Evolutionary conservation across 208 protist species (phyloP).

Genomic region (Kentomonas sorsogonicus): DNA sequence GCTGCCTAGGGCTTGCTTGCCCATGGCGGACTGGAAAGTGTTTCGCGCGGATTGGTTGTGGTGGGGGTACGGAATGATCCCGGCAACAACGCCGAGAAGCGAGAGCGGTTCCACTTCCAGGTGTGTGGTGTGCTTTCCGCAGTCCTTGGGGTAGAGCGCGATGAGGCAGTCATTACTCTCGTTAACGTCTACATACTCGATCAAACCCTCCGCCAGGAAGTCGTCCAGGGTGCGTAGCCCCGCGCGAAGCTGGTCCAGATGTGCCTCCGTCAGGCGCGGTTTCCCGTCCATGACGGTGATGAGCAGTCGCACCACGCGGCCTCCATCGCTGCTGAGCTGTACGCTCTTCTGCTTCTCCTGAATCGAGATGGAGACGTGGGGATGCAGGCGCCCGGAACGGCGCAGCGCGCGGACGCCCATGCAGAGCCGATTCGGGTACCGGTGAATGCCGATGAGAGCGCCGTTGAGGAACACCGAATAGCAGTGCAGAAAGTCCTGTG

Average conservation of each 20-base stretch:
- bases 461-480: conserved; percentile 85
- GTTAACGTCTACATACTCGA: conserved; percentile 99
- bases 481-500: conserved; percentile 61
- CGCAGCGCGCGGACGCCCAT: conserved; percentile 65
- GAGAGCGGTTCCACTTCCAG: conserved; percentile 90
- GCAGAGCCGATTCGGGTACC: conserved; percentile 74
- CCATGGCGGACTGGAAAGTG: conserved; percentile 99
- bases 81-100: conserved; percentile 89
- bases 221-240: conserved; percentile 75
- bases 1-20: conserved; percentile 98
- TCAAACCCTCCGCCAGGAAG: conserved; percentile 87
- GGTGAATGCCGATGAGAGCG: conserved; percentile 81
- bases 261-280: conserved; percentile 45
- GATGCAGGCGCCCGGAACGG: conserved; percentile 70
- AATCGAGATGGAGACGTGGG: conserved; percentile 79
- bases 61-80: conserved; percentile 99
- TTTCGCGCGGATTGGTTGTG: conserved; percentile 99
- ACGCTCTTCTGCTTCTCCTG: conserved; percentile 74
- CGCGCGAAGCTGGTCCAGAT: conserved; percentile 55
- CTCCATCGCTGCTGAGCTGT: conserved; percentile 84
- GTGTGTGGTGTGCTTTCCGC: conserved; percentile 89
- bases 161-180: conserved; percentile 98
- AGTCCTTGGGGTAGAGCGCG: conserved; percentile 89
- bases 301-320: conserved; percentile 73
- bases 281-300: conserved; percentile 63